Evolutionary conservation across 352 stramenopile genomes (phyloP), one percentile per base, ranked within the genome.

Genomic region (Phytophthora lateralis): DNA sequence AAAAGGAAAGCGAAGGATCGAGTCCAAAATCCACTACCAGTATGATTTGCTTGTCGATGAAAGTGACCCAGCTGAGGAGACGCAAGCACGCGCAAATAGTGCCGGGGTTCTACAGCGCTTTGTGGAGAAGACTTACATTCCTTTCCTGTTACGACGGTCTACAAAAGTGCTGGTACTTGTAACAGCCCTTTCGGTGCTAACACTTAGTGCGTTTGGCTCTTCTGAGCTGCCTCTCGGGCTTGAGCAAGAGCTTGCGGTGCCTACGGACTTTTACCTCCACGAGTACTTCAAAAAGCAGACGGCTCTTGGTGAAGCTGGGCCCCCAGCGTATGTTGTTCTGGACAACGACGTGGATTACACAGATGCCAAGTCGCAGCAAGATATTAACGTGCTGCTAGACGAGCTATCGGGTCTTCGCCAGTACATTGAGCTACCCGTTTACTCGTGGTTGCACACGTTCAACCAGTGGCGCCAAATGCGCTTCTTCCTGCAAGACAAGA

Each of bases 281-380:
- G 80, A 90, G 30, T 97, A 97, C 55, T 97, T 97, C 59, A 66
- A 92, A 37, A 79, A 81, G 29, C 88, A 97, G 60, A 94, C 89
- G 20, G 77, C 85, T 45, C 80, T 85, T 35, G 88, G 88, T 37
- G 88, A 96, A 53, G 88, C 90, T 12, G 90, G 90, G 15, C 90
- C 90, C 18, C 82, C 87, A 37, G 88, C 85, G n/a, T 97, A 97
- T 61, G 73, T 97, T 21, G 89, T 93, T 54, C 42, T 91, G 0
- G 76, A 87, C 11, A 60, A 71, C 17, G 48, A 58, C 6, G 60
- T 86, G 0, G 60, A 96, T 43, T 97, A 97, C 65, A 93, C 79
- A 9, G 71, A 97, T 51, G 71, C 55, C 4, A 51, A 51, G 0
- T 51, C 81, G 11, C 83, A 93, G 24, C 58, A 60, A 43, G 69